Conservation (phyloP, 192 early-diverging fungal genomes). For the Umbelopsis isabellina region DNA sequence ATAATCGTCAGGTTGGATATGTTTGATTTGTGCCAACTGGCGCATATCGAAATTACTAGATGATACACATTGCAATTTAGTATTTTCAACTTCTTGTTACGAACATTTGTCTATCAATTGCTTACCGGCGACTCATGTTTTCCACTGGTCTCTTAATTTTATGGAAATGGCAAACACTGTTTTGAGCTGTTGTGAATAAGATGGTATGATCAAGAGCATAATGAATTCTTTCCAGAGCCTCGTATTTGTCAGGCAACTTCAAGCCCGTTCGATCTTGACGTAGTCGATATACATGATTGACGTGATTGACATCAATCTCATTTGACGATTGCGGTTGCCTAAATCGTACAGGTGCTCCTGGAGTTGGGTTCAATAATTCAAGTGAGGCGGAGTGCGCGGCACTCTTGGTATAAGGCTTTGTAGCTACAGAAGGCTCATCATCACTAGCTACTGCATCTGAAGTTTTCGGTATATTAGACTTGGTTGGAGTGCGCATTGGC, state of each 20-base stretch:
- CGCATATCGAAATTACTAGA: slow-evolving; percentile 13
- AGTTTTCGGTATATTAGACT: not conserved
- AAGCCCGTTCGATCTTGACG: slow-evolving; percentile 11
- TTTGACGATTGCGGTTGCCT: not conserved
- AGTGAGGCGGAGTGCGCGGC: not conserved
- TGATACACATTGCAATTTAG: not conserved
- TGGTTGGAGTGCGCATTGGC: not conserved
- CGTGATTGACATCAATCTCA: not conserved
- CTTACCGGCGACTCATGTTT: slow-evolving; percentile 15
- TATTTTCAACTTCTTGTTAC: not conserved
- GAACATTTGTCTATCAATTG: not conserved
- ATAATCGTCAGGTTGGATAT: slow-evolving; percentile 17
- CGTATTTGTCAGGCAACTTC: slow-evolving; percentile 24
- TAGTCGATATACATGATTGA: slow-evolving; percentile 12
- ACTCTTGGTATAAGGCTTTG: not conserved
- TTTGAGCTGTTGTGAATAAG: slow-evolving; percentile 21
- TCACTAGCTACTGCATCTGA: not conserved
- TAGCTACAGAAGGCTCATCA: not conserved
- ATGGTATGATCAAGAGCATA: slow-evolving; percentile 22
- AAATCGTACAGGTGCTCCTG: slow-evolving; percentile 4
- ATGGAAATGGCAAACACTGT: slow-evolving; percentile 18
- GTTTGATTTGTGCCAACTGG: slow-evolving; percentile 24
- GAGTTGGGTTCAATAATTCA: not conserved
- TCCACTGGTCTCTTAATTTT: slow-evolving; percentile 21
- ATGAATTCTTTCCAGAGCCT: slow-evolving; percentile 15